Conservation (phyloP, 257 asterid species). For the Henckelia pumila region DNA sequence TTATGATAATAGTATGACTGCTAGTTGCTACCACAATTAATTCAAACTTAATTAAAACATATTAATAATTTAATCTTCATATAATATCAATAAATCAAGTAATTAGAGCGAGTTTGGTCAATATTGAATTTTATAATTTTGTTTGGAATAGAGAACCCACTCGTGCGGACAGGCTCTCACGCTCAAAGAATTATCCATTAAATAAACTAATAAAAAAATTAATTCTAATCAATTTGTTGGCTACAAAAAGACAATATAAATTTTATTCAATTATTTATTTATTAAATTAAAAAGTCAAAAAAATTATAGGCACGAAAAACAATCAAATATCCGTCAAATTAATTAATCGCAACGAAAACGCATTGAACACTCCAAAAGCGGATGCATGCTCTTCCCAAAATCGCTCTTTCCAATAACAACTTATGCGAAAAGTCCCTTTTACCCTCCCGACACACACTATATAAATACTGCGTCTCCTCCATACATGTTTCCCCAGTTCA, state of each 20-base stretch:
- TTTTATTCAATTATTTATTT: neutral
- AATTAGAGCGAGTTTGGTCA: neutral
- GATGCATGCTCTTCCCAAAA: slow-evolving; percentile 36
- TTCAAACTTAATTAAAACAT: too few species aligned
- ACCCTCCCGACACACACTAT: slow-evolving; percentile 2
- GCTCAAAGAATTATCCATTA: slow-evolving; percentile 39
- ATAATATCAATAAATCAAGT: neutral
- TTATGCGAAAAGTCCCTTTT: neutral
- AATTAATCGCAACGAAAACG: slow-evolving; percentile 15
- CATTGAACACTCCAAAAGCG: slow-evolving; percentile 31
- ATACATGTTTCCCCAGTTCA: neutral
- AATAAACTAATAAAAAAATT: slow-evolving; percentile 10
- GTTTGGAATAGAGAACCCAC: slow-evolving; percentile 48
- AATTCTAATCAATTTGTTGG: slow-evolving; percentile 18
- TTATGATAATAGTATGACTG: too few species aligned
- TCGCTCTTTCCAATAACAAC: slow-evolving; percentile 34
- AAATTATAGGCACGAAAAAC: slow-evolving; percentile 29
- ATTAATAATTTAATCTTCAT: too few species aligned
- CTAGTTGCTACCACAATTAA: too few species aligned
- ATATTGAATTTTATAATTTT: neutral
- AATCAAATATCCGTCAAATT: slow-evolving; percentile 21
- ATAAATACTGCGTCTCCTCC: slow-evolving; percentile 16
- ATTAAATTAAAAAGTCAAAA: slow-evolving; percentile 18
- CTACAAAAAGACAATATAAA: slow-evolving; percentile 26
- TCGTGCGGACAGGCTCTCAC: slow-evolving; percentile 58